Base-by-base conservation (phyloP, 768 basidiomycete genomes). In the Tricholoma saponaceum region DNA sequence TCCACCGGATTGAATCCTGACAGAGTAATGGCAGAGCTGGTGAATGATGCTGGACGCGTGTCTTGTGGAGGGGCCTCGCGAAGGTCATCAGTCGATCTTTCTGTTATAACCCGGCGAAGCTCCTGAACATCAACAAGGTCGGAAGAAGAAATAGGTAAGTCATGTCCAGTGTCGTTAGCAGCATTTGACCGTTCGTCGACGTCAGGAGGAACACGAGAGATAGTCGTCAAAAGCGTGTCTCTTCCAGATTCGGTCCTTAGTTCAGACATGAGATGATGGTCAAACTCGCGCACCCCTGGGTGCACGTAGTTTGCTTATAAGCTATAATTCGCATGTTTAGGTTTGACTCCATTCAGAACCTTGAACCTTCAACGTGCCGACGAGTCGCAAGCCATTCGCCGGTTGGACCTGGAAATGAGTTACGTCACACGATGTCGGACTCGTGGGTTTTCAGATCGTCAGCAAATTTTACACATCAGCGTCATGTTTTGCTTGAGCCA, bases 81-180 rank as follows among this genome's bases (percentile, higher is more conserved):
- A 14, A 10, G 16, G 10, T 30, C 18, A 39, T 25, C 5, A 3
- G 16, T 43, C 13, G 39, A 18, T 13, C 4, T 25, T 0, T 61
- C 37, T 3, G 66, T 63, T 28, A 70, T 55, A 1, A 65, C 62
- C 28, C 66, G 65, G 20, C 59, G 64, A 28, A 71, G 64, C 28
- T 61, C 60, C 18, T 66, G 52, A 22, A 82, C 71, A 18, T 79
- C 80, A 22, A 57, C 61, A 0, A 76, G 78, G 65, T 83, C 81
- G 57, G 82, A 81, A 57, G 72, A 75, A 23, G n/a, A n/a, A n/a
- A n/a, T n/a, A n/a, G n/a, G n/a, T n/a, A n/a, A n/a, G n/a, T 75
- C 28, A 28, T 28, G 28, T 28, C 28, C 8, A 28, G 28, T 4
- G 22, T 12, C 13, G 43, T 12, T 12, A 5, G 20, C 20, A 44